These are phyloP conservation scores for Penicillium turbatum DNA, from an alignment of 495 filamentous ascomycete genomes.

Conservation along the genomic window DNA sequence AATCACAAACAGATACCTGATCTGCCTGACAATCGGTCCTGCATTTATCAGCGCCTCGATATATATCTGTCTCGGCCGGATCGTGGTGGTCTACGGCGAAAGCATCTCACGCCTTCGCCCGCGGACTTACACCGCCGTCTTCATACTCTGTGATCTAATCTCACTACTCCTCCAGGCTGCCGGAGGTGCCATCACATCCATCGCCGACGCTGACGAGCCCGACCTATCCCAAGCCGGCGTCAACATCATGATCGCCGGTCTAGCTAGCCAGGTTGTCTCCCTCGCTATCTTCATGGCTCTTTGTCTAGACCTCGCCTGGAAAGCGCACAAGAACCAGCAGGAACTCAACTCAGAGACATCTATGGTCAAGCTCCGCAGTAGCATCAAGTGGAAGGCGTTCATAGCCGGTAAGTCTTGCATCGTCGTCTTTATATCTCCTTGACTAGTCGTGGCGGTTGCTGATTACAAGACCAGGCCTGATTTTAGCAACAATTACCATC, in stretches of 20 bases:
- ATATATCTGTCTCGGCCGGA: slow-evolving; percentile 52
- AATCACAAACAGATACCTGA: slow-evolving; percentile 37
- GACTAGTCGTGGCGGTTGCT: neutral
- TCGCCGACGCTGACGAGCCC: slow-evolving; percentile 23
- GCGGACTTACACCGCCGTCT: slow-evolving; percentile 46
- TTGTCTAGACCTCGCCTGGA: slow-evolving; percentile 43
- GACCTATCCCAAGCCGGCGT: slow-evolving; percentile 26
- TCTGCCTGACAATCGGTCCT: slow-evolving; percentile 51
- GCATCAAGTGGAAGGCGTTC: slow-evolving; percentile 13
- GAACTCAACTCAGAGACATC: neutral
- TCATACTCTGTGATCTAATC: slow-evolving; percentile 48
- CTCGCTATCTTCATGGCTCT: slow-evolving; percentile 48
- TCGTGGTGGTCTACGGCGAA: slow-evolving; percentile 44
- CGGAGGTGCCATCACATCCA: slow-evolving; percentile 48
- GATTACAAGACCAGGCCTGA: slow-evolving; percentile 24
- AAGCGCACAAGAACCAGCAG: slow-evolving; percentile 23
- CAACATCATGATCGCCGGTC: slow-evolving; percentile 51
- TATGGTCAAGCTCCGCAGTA: slow-evolving; percentile 1
- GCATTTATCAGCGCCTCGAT: slow-evolving; percentile 53
- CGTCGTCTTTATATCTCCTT: neutral
- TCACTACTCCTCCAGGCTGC: slow-evolving; percentile 48
- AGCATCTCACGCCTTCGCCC: slow-evolving; percentile 44
- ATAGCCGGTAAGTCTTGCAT: slow-evolving; percentile 4
- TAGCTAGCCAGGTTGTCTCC: slow-evolving; percentile 48
- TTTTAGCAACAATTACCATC: slow-evolving; percentile 53